Evolutionary conservation across 345 rosid genomes (phyloP).

Genomic region (Citrus reticulata): DNA sequence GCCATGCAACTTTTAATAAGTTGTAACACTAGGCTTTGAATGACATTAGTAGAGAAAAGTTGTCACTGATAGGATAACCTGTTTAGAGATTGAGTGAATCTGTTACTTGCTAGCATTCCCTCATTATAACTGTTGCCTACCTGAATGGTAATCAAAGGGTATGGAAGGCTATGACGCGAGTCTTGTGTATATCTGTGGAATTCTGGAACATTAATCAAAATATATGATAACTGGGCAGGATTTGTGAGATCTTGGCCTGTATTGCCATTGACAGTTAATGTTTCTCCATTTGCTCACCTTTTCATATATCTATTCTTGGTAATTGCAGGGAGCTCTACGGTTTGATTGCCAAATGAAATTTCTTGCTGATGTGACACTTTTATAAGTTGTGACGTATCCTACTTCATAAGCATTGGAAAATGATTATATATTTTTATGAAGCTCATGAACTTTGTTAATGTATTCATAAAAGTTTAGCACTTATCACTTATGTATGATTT

Average conservation of each 20-base stretch:
- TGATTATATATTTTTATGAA: too few species aligned
- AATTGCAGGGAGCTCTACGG: background rate
- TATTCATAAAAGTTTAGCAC: background rate
- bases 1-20: background rate
- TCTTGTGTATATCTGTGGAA: background rate
- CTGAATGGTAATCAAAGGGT: background rate
- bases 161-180: background rate
- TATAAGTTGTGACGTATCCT: background rate
- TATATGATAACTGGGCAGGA: background rate
- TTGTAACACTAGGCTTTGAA: background rate
- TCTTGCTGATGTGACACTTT: background rate
- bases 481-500: background rate
- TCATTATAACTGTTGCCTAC: background rate
- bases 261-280: background rate
- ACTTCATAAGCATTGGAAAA: too few species aligned
- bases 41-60: background rate
- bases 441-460: background rate
- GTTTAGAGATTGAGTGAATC: background rate
- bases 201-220: background rate
- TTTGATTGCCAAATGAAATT: background rate
- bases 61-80: background rate
- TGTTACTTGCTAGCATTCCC: background rate
- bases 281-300: background rate
- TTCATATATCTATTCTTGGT: background rate
- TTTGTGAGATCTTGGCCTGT: background rate